Percentiles rank a stretch among this genome's conserved stretches.
phyloP scores from a whole-genome alignment of 163 green algal species.

The Chloroidium sp. region DNA sequence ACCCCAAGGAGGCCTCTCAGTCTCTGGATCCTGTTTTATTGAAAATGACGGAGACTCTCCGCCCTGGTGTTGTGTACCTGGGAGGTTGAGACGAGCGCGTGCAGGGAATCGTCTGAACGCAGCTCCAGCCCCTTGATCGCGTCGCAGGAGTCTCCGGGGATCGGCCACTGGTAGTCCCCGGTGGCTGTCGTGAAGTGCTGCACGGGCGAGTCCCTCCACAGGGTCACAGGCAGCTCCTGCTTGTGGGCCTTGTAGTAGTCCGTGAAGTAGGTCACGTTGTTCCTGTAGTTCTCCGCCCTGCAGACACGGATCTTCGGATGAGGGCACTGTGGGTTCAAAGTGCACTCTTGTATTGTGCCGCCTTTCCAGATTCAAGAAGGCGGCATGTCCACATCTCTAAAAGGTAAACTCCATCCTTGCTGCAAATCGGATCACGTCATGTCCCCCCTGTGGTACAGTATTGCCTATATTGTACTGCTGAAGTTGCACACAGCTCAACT shows the following conservation, averaged over 20 bases:
- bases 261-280: neutral
- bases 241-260: neutral
- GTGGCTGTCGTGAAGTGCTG: slow-evolving; percentile 20
- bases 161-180: neutral
- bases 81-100: neutral
- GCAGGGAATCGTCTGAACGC: neutral
- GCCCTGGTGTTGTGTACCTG: neutral
- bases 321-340: too few relatives aligned
- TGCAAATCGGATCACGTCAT: too few relatives aligned
- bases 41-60: neutral
- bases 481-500: too few relatives aligned
- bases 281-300: neutral
- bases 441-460: too few relatives aligned
- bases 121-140: neutral
- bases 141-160: neutral
- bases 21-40: neutral
- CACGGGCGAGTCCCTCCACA: slow-evolving; percentile 15
- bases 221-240: slow-evolving; percentile 9
- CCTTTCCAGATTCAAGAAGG: too few relatives aligned
- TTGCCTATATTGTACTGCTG: too few relatives aligned
- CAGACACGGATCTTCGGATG: too few relatives aligned
- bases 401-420: too few relatives aligned
- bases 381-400: too few relatives aligned
- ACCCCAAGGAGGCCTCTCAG: too few relatives aligned
- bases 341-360: too few relatives aligned